phyloP scores from a whole-genome alignment of 179 eudicot genomes.

The Spinacia oleracea region DNA sequence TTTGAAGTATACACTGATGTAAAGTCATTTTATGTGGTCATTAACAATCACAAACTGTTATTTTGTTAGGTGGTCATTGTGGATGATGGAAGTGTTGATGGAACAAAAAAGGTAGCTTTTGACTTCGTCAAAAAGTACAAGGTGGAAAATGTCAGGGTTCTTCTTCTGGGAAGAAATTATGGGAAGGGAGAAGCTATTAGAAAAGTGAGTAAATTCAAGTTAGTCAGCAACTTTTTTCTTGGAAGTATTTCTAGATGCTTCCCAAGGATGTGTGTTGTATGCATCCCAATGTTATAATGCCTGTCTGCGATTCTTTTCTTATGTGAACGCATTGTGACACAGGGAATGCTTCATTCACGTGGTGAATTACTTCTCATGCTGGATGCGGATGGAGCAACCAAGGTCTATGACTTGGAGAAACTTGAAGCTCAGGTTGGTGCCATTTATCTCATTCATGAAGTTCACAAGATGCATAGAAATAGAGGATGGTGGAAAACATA shows the following conservation, averaged over 20 bases:
- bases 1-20: background rate
- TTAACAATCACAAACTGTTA: conserved; percentile 4
- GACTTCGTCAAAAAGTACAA: conserved; percentile 74
- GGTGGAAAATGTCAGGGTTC: conserved; percentile 80
- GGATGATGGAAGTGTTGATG: conserved; percentile 95
- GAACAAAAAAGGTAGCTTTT: conserved; percentile 81
- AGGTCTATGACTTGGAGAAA: conserved; percentile 84
- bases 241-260: conserved; percentile 1
- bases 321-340: conserved; percentile 85
- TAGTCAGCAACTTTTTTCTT: conserved; percentile 1
- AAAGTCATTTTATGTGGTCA: background rate
- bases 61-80: conserved; percentile 74
- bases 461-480: background rate
- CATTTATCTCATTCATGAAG: background rate
- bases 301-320: conserved; percentile 62
- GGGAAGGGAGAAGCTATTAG: conserved; percentile 99
- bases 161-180: conserved; percentile 87
- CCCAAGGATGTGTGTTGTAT: conserved; percentile 14
- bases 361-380: conserved; percentile 94
- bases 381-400: conserved; percentile 99
- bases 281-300: conserved; percentile 15
- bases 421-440: conserved; percentile 84
- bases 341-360: conserved; percentile 99
- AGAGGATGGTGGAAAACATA: background rate
- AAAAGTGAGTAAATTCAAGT: conserved; percentile 64